A percentile compares a stretch with the other conserved stretches of the same genome.
phyloP scores from a whole-genome alignment of 2,329 filamentous ascomycete species.

The Diaporthe citrichinensis region DNA sequence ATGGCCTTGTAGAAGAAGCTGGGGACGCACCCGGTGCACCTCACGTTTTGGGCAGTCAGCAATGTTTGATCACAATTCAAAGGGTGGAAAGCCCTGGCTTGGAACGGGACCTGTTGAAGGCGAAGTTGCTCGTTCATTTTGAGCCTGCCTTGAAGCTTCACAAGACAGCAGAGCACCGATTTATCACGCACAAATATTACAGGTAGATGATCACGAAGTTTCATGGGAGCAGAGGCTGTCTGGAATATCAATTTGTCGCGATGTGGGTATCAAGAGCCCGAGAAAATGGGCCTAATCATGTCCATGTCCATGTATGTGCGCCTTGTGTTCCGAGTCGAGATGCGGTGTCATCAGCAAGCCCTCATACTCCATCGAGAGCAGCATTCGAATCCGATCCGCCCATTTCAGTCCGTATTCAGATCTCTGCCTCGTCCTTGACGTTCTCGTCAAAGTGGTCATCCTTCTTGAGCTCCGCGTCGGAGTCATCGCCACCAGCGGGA shows the following conservation, averaged over 20 bases:
- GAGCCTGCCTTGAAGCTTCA: background rate
- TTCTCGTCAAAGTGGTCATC: background rate
- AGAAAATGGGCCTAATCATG: background rate
- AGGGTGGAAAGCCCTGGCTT: background rate
- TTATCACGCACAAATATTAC: background rate
- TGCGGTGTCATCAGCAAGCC: background rate
- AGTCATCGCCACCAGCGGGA: background rate
- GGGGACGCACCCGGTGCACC: background rate
- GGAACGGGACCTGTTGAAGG: no score
- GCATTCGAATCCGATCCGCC: background rate
- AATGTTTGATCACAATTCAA: no score
- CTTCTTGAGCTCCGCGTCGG: constrained; percentile 6
- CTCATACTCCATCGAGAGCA: background rate
- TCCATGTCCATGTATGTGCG: background rate
- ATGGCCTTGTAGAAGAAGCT: background rate
- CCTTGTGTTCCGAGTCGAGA: background rate
- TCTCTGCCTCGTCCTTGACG: background rate
- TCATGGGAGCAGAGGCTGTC: background rate
- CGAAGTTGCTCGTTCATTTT: background rate
- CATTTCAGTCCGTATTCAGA: background rate
- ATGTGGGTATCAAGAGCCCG: background rate
- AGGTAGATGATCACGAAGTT: background rate
- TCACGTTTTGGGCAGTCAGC: background rate
- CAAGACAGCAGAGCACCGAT: background rate
- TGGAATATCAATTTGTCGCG: background rate